Conservation (phyloP, 129 eudicot species). For the Artemisia argyi region DNA sequence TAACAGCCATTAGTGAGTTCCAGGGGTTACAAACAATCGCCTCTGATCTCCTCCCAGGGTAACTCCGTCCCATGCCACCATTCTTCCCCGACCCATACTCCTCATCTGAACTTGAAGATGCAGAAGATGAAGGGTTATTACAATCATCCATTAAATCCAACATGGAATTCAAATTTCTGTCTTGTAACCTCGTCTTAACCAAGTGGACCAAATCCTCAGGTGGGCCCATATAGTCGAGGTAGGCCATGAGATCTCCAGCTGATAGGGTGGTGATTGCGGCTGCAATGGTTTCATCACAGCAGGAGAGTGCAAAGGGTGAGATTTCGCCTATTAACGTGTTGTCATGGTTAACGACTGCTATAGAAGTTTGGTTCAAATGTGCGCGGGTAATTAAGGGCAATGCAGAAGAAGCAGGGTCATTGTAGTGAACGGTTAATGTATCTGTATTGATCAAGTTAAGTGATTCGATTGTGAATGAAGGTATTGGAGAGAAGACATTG, state of each 20-base stretch:
- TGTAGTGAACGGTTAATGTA: slow-evolving; percentile 48
- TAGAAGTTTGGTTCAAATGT: slow-evolving; percentile 48
- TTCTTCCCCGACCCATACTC: slow-evolving; percentile 46
- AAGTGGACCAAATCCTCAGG: slow-evolving; percentile 62
- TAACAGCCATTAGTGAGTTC: slow-evolving; percentile 79
- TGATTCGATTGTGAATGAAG: slow-evolving; percentile 59
- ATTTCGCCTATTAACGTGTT: slow-evolving; percentile 76
- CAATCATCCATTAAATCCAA: slow-evolving; percentile 54
- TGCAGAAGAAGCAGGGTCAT: slow-evolving; percentile 52
- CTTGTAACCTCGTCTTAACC: slow-evolving; percentile 60
- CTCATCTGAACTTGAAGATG: slow-evolving; percentile 72
- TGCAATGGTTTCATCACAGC: slow-evolving; percentile 64
- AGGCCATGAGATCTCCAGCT: slow-evolving; percentile 80
- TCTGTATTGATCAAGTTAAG: slow-evolving; percentile 52
- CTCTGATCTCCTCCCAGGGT: slow-evolving; percentile 54
- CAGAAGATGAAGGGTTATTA: slow-evolving; percentile 30
- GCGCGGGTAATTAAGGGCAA: slow-evolving; percentile 44
- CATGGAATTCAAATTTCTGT: slow-evolving; percentile 50
- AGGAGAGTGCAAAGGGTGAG: slow-evolving; percentile 68
- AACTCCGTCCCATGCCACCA: slow-evolving; percentile 48
- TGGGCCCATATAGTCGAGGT: slow-evolving; percentile 68
- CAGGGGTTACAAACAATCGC: slow-evolving; percentile 67
- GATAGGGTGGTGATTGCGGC: slow-evolving; percentile 66
- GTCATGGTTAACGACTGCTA: slow-evolving; percentile 67
- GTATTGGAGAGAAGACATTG: slow-evolving; percentile 61